These are phyloP conservation scores for Gymnopilus dilepis DNA, from an alignment of 768 basidiomycete species.

Conservation along the genomic window DNA sequence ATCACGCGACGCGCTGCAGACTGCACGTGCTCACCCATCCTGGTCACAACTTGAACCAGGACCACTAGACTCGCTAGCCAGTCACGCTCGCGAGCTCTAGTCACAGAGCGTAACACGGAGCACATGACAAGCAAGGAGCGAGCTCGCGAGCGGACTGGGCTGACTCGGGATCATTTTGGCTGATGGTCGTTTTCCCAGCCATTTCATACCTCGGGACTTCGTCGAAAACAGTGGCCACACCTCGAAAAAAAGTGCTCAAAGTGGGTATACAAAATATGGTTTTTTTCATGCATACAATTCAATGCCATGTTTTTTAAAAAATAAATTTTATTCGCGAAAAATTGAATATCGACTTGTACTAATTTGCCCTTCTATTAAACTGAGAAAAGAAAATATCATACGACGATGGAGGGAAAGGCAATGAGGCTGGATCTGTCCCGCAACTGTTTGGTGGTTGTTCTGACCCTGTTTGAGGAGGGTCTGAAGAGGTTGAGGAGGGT, in stretches of 20 bases:
- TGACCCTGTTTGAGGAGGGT: too few relatives aligned
- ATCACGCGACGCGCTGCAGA: not conserved
- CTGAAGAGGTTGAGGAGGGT: too few relatives aligned
- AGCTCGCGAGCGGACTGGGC: conserved; percentile 11
- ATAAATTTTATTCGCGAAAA: not conserved
- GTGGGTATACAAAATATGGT: conserved; percentile 1
- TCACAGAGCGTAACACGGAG: not conserved
- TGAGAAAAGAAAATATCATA: too few relatives aligned
- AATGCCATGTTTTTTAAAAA: not conserved
- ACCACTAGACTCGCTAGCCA: not conserved
- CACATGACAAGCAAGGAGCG: not conserved
- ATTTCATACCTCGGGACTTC: conserved; percentile 1
- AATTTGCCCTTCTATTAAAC: too few relatives aligned
- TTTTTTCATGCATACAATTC: not conserved
- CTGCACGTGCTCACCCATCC: not conserved
- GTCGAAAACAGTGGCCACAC: conserved; percentile 9
- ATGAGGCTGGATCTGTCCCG: too few relatives aligned
- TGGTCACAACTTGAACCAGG: conserved; percentile 1
- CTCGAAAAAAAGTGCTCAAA: conserved; percentile 8
- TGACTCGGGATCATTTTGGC: conserved; percentile 2
- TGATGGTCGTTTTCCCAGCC: conserved; percentile 5
- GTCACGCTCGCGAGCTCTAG: not conserved
- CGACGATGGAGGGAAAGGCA: too few relatives aligned
- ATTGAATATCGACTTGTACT: too few relatives aligned
- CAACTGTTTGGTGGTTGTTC: too few relatives aligned